A percentile compares a stretch with the other conserved stretches of the same genome.
Evolutionary conservation across 2,329 filamentous ascomycete species (phyloP).

Genomic region (Pleoardoris graminearum): DNA sequence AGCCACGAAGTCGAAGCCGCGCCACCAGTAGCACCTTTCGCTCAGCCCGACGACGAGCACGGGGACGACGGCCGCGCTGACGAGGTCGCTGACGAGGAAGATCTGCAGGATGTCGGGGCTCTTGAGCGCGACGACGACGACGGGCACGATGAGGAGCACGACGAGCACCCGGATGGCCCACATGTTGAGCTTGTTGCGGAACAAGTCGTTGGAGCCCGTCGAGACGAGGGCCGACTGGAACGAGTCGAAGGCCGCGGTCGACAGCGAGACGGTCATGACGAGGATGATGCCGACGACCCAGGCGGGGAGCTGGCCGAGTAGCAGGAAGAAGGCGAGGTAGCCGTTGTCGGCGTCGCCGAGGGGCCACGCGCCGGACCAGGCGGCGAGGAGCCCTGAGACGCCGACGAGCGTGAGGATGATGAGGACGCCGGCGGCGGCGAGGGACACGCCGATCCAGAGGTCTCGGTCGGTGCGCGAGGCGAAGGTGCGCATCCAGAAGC

Average conservation of each 20-base stretch:
- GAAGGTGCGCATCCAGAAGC: constrained; percentile 84
- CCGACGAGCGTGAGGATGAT: constrained; percentile 75
- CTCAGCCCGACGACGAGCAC: constrained; percentile 73
- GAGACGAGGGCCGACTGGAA: constrained; percentile 83
- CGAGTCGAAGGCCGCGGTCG: constrained; percentile 77
- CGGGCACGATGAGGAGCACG: constrained; percentile 72
- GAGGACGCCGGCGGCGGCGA: constrained; percentile 66
- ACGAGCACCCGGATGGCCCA: constrained; percentile 73
- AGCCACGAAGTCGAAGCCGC: constrained; percentile 77
- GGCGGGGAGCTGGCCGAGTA: constrained; percentile 70
- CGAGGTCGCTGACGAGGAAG: constrained; percentile 79
- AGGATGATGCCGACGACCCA: constrained; percentile 85
- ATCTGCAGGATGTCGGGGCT: constrained; percentile 77
- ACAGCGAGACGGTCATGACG: constrained; percentile 77
- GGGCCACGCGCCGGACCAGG: constrained; percentile 74
- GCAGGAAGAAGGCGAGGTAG: constrained; percentile 73
- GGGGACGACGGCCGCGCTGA: constrained; percentile 76
- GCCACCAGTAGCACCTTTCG: constrained; percentile 70
- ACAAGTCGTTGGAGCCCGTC: constrained; percentile 81
- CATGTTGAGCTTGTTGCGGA: constrained; percentile 77
- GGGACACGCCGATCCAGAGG: constrained; percentile 72
- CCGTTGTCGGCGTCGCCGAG: constrained; percentile 65
- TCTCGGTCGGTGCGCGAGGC: constrained; percentile 78
- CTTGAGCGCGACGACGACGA: constrained; percentile 73
- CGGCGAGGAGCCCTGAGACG: constrained; percentile 71